A percentile compares a stretch with the other conserved stretches of the same genome.
These are phyloP conservation scores for Fraxinus dipetala DNA, from an alignment of 305 asterid genomes.

Conservation along the genomic window DNA sequence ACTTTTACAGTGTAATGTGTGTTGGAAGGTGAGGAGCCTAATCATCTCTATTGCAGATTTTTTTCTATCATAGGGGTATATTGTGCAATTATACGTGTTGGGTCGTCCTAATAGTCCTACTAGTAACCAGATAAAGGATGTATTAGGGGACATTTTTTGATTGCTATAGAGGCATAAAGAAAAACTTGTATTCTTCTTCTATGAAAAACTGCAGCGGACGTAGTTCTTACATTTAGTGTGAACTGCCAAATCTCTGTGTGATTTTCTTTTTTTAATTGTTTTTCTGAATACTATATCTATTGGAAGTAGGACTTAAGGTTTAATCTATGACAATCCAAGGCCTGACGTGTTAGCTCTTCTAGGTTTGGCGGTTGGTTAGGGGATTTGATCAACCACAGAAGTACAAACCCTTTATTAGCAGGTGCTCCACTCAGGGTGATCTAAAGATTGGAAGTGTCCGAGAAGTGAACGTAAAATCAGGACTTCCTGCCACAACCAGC, in stretches of 20 bases:
- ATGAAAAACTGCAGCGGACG: background rate
- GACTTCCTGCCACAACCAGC: slow-evolving; percentile 6
- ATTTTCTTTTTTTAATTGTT: background rate
- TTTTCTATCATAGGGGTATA: background rate
- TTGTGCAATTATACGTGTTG: background rate
- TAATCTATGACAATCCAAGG: background rate
- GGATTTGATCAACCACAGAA: background rate
- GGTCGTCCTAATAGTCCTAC: background rate
- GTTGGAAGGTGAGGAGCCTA: background rate
- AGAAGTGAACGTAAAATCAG: slow-evolving; percentile 2
- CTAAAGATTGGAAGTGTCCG: slow-evolving; percentile 4
- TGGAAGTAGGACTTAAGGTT: background rate
- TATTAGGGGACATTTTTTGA: background rate
- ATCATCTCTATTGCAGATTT: background rate
- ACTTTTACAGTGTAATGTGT: background rate
- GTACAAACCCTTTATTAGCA: background rate
- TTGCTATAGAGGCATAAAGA: background rate
- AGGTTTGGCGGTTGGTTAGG: background rate
- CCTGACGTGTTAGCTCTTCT: background rate
- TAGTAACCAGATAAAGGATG: background rate
- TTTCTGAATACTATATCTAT: background rate
- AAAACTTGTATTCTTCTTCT: background rate
- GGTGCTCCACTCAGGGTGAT: background rate
- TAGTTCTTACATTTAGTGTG: background rate
- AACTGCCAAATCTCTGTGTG: background rate